These are phyloP conservation scores for Trichoderma polysporum DNA, from an alignment of 2,329 filamentous ascomycete species.

Conservation along the genomic window DNA sequence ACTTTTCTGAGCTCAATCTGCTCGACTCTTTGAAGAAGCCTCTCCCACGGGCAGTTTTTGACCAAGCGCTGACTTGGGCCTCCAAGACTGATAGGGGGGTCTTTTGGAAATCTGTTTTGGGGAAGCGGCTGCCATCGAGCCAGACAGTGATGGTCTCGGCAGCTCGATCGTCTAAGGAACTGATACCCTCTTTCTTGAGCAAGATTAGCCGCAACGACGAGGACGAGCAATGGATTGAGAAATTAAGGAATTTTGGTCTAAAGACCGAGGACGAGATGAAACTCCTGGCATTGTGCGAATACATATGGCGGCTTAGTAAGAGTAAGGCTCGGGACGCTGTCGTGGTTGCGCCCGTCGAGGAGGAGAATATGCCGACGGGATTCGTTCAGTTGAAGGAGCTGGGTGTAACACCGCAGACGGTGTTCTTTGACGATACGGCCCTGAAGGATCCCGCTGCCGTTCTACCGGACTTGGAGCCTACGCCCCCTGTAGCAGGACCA, in stretches of 20 bases:
- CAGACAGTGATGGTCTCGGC: conserved; percentile 56
- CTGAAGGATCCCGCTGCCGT: conserved; percentile 43
- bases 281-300: conserved; percentile 79
- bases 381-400: conserved; percentile 73
- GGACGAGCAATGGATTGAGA: conserved; percentile 89
- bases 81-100: conserved; percentile 73
- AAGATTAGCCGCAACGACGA: conserved; percentile 78
- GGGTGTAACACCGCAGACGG: conserved; percentile 78
- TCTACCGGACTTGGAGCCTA: conserved; percentile 33
- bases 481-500: conserved; percentile 40
- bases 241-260: conserved; percentile 82
- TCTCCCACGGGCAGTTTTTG: conserved; percentile 74
- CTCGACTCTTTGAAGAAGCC: conserved; percentile 83
- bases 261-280: conserved; percentile 83
- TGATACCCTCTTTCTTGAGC: conserved; percentile 57
- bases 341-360: conserved; percentile 27
- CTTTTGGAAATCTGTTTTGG: conserved; percentile 81
- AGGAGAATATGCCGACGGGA: conserved; percentile 35
- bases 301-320: conserved; percentile 82
- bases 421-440: conserved; percentile 83
- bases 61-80: conserved; percentile 85
- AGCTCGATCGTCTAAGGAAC: conserved; percentile 56
- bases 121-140: conserved; percentile 64
- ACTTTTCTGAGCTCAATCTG: conserved; percentile 70
- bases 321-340: conserved; percentile 59